These are phyloP conservation scores for Talaromyces albobiverticillius DNA, from an alignment of 2,329 filamentous ascomycete species.

Conservation along the genomic window DNA sequence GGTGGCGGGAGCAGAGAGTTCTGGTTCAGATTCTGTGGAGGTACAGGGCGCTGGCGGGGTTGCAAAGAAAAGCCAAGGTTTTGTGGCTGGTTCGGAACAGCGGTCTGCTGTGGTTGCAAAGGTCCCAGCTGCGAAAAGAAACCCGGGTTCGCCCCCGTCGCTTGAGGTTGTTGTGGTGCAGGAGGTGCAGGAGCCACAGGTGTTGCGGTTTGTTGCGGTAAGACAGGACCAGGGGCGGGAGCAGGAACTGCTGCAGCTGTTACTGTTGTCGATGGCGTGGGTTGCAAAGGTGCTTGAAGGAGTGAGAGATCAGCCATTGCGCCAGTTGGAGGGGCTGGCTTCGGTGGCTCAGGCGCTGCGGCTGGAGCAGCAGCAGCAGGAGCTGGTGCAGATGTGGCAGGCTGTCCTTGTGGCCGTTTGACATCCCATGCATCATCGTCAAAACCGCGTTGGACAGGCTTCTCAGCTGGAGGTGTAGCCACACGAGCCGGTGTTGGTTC, in stretches of 20 bases:
- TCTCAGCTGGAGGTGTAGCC: constrained; percentile 50
- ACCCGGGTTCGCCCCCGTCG: constrained; percentile 23
- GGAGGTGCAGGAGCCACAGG: constrained; percentile 42
- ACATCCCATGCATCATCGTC: constrained; percentile 98
- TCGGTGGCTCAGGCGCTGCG: constrained; percentile 32
- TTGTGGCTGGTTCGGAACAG: constrained; percentile 12
- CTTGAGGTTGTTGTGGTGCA: constrained; percentile 36
- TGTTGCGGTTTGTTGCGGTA: constrained; percentile 35
- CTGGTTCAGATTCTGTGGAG: constrained; percentile 61
- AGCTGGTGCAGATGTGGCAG: constrained; percentile 15
- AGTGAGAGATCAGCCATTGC: constrained; percentile 68
- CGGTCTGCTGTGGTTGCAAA: constrained; percentile 29
- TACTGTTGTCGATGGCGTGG: constrained; percentile 39
- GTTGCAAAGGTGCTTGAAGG: constrained; percentile 58
- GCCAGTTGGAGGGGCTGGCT: constrained; percentile 63
- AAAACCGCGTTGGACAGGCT: constrained; percentile 63
- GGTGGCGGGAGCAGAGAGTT: constrained; percentile 71
- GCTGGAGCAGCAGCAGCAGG: constrained; percentile 42
- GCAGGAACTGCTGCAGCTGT: constrained; percentile 37
- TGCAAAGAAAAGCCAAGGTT: constrained; percentile 29
- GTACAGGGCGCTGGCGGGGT: constrained; percentile 66
- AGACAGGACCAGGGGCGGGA: constrained; percentile 38
- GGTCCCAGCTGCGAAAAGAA: constrained; percentile 15
- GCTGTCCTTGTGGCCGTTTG: constrained; percentile 64
- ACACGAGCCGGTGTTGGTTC: constrained; percentile 50